Conservation (phyloP, 2,329 filamentous ascomycete species). For the Ceratocystis diversiconidia region DNA sequence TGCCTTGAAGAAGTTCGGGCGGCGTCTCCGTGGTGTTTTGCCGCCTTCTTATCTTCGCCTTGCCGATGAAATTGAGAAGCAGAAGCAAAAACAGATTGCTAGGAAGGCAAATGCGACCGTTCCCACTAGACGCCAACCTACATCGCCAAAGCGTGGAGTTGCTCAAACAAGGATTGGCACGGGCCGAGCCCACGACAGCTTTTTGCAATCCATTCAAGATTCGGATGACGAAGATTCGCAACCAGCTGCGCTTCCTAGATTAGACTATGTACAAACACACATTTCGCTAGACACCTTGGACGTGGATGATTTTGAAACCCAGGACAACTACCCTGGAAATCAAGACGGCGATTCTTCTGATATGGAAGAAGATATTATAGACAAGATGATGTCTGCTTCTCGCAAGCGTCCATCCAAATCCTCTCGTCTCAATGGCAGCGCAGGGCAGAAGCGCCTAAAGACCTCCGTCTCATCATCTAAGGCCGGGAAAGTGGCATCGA, state of each 20-base stretch:
- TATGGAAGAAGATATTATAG: constrained; percentile 39
- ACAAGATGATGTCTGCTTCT: constrained; percentile 33
- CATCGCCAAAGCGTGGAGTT: constrained; percentile 12
- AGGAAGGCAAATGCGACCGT: background rate
- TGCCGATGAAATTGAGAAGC: constrained; percentile 32
- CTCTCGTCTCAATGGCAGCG: constrained; percentile 17
- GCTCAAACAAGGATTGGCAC: constrained; percentile 12
- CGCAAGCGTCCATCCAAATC: constrained; percentile 29
- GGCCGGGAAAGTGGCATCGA: constrained; percentile 19
- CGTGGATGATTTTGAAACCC: constrained; percentile 25
- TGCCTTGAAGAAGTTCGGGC: constrained; percentile 23
- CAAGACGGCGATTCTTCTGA: constrained; percentile 26
- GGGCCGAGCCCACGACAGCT: background rate
- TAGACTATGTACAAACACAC: constrained; percentile 13
- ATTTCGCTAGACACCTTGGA: constrained; percentile 5
- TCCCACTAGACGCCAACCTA: background rate
- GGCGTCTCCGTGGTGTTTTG: constrained; percentile 44
- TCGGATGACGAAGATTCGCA: constrained; percentile 22
- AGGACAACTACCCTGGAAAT: constrained; percentile 24
- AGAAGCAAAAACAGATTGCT: constrained; percentile 7
- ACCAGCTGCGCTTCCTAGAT: constrained; percentile 11
- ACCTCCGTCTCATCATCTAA: constrained; percentile 19
- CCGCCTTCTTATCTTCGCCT: constrained; percentile 54
- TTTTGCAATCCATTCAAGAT: constrained; percentile 10
- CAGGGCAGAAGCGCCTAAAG: constrained; percentile 23